Evolutionary conservation across 2,329 filamentous ascomycete genomes (phyloP).

Genomic region (Phialocephala subalpina): DNA sequence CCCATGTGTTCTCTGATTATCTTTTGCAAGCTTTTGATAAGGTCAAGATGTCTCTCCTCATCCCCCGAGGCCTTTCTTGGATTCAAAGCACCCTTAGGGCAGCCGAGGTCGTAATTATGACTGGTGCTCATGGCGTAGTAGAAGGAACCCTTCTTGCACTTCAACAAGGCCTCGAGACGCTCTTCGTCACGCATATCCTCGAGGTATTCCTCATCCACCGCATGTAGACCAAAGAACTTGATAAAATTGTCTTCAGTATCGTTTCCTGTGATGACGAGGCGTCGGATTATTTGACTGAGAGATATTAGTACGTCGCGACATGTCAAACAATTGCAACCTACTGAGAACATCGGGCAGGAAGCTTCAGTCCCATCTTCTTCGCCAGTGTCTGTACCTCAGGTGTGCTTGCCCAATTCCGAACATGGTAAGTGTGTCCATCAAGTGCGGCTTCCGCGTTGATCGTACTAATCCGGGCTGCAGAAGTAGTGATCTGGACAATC

Average conservation of each 20-base stretch:
- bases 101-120: not conserved
- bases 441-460: not conserved
- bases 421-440: not conserved
- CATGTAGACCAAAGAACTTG: not conserved
- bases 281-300: not conserved
- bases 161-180: not conserved
- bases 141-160: not conserved
- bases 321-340: not conserved
- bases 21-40: not conserved
- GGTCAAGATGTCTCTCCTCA: not conserved
- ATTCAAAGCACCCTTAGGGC: not conserved
- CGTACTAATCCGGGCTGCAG: not conserved
- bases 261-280: not conserved
- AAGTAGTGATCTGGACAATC: not conserved
- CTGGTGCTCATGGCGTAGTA: not conserved
- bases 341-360: not conserved
- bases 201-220: not conserved
- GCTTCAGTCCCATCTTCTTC: not conserved
- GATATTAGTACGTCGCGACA: not conserved
- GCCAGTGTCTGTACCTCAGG: not conserved
- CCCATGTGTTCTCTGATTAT: not conserved
- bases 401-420: not conserved
- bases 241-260: not conserved
- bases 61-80: not conserved
- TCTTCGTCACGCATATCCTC: not conserved